A percentile compares a stretch with the other conserved stretches of the same genome.
phyloP scores from a whole-genome alignment of 768 basidiomycete genomes.

The Podaxis carcinomalis region DNA sequence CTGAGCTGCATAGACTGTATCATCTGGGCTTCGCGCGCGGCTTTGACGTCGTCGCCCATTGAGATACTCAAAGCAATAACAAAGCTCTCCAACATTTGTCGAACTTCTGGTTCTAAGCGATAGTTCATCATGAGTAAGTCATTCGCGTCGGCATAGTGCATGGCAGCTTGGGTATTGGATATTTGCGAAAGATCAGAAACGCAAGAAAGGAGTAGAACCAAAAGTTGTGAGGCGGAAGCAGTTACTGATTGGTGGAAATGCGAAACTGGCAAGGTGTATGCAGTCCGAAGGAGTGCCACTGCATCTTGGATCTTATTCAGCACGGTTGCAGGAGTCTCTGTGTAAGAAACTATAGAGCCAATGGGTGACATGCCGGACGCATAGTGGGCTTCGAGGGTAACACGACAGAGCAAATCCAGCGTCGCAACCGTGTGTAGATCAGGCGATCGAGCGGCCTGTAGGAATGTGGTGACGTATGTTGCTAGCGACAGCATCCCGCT shows the following conservation, averaged over 20 bases:
- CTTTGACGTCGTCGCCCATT: slow-evolving; percentile 67
- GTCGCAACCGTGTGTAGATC: slow-evolving; percentile 63
- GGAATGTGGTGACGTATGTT: slow-evolving; percentile 60
- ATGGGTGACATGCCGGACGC: slow-evolving; percentile 47
- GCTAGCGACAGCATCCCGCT: slow-evolving; percentile 52
- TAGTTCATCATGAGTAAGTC: slow-evolving; percentile 45
- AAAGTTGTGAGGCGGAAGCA: slow-evolving; percentile 58
- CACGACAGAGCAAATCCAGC: slow-evolving; percentile 64
- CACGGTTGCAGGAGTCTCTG: slow-evolving; percentile 44
- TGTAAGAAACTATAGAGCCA: slow-evolving; percentile 50
- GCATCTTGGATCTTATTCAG: slow-evolving; percentile 58
- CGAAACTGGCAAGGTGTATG: slow-evolving; percentile 49
- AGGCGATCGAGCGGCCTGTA: slow-evolving; percentile 61
- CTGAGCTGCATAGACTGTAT: slow-evolving; percentile 60
- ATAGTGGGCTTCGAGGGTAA: slow-evolving; percentile 62
- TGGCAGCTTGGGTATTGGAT: slow-evolving; percentile 55
- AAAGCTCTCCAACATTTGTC: slow-evolving; percentile 58
- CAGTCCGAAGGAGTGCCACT: slow-evolving; percentile 52
- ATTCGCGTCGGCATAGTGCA: slow-evolving; percentile 44
- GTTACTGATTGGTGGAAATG: slow-evolving; percentile 60
- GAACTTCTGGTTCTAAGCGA: slow-evolving; percentile 46
- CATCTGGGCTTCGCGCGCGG: slow-evolving; percentile 66
- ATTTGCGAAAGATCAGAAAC: slow-evolving; percentile 60
- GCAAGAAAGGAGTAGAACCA: slow-evolving; percentile 57
- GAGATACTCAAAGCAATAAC: slow-evolving; percentile 53